phyloP scores from a whole-genome alignment of 73 alveolate genomes.

The Paramecium sonneborni region DNA sequence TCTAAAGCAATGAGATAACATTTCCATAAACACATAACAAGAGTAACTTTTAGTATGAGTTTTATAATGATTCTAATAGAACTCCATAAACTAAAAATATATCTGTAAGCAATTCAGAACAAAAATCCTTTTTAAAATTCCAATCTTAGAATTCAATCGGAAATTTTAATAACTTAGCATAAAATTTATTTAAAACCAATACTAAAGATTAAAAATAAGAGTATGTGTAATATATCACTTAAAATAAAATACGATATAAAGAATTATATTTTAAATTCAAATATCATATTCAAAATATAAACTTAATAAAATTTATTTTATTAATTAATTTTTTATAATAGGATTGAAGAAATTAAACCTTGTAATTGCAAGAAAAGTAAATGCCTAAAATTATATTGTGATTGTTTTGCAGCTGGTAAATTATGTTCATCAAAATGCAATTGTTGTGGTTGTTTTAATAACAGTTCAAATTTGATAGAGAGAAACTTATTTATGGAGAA shows the following conservation, averaged over 20 bases:
- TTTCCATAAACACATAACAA: background rate
- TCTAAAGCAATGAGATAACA: background rate
- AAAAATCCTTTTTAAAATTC: background rate
- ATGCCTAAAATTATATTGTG: constrained; percentile 93
- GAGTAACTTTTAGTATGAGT: background rate
- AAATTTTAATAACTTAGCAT: background rate
- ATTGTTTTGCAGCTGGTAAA: constrained; percentile 87
- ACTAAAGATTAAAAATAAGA: background rate
- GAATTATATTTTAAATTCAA: constrained; percentile 40
- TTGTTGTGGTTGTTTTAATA: constrained; percentile 90
- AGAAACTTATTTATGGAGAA: constrained; percentile 79
- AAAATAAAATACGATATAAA: background rate
- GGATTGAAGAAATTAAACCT: constrained; percentile 4
- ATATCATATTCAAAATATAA: constrained; percentile 45
- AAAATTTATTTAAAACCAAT: background rate
- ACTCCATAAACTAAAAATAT: background rate
- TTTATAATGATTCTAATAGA: background rate
- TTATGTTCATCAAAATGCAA: constrained; percentile 82
- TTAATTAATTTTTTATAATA: background rate
- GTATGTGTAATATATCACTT: background rate
- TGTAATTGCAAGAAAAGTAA: constrained; percentile 92
- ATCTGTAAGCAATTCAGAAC: background rate
- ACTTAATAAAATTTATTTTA: background rate
- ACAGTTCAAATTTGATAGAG: constrained; percentile 79
- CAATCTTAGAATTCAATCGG: constrained; percentile 8